Conservation (phyloP, 2,329 filamentous ascomycete species). For the Fusarium humuli region DNA sequence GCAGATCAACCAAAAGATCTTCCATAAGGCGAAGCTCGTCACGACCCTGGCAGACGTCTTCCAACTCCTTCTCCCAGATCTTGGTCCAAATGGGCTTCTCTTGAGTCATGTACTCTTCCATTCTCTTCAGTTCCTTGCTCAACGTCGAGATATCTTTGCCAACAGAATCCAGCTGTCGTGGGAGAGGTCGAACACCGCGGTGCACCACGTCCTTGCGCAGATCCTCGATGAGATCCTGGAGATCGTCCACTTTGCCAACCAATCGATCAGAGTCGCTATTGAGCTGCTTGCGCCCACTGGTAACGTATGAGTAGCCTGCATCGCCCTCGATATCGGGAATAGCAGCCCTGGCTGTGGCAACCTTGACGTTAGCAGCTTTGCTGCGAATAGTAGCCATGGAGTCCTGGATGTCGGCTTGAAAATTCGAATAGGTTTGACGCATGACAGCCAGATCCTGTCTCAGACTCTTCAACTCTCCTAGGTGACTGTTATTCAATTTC, state of each 20-base stretch:
- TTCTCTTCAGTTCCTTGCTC: slow-evolving; percentile 88
- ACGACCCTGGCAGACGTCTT: slow-evolving; percentile 94
- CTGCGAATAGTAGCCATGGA: slow-evolving; percentile 86
- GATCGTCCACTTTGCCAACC: slow-evolving; percentile 91
- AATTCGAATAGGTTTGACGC: slow-evolving; percentile 91
- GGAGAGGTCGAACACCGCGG: slow-evolving; percentile 89
- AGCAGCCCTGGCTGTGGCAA: slow-evolving; percentile 75
- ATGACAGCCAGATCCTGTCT: slow-evolving; percentile 90
- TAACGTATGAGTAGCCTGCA: slow-evolving; percentile 87
- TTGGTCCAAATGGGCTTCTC: slow-evolving; percentile 99
- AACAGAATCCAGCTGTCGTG: slow-evolving; percentile 88
- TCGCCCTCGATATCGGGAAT: slow-evolving; percentile 80
- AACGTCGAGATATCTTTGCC: slow-evolving; percentile 87
- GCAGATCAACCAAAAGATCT: slow-evolving; percentile 89
- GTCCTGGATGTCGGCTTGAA: slow-evolving; percentile 86
- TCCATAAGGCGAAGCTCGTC: slow-evolving; percentile 97
- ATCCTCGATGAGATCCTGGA: slow-evolving; percentile 97
- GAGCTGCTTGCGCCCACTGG: slow-evolving; percentile 86
- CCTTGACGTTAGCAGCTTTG: slow-evolving; percentile 86
- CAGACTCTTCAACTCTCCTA: slow-evolving; percentile 83
- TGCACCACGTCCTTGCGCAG: slow-evolving; percentile 96
- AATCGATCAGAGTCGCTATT: slow-evolving; percentile 89
- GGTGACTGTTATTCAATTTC: slow-evolving; percentile 69
- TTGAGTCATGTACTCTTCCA: slow-evolving; percentile 89
- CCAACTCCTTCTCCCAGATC: slow-evolving; percentile 98